Base-by-base conservation (phyloP, 345 rosid species). In the Aurinia saxatilis region DNA sequence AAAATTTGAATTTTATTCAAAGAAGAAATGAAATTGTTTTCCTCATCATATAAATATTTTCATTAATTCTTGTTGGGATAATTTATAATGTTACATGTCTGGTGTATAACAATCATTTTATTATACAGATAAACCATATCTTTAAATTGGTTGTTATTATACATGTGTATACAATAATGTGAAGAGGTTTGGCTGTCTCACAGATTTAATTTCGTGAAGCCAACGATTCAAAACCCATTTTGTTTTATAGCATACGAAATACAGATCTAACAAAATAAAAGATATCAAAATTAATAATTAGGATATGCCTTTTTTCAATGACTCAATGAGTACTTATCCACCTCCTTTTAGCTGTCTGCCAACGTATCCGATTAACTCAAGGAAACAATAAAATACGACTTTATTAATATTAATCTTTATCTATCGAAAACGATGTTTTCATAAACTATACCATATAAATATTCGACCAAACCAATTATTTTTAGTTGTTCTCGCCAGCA, bases 261-360 rank as follows among this genome's bases (percentile, higher is more conserved):
- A 18, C 50, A 57, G 62, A 35, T 64, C 36, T 21, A 21, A 21
- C 25, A 21, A 21, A 21, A 21, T 27, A 27, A 27, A 27, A 2
- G 30, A 27, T 2, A 27, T 5, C 6, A 27, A 27, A 2, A 1
- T 21, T 21, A 37, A 37, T 37, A 10, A 37, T 37, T 12, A 37
- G 36, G 11, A 30, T 7, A 33, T 33, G 36, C 36, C 47, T 12
- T 50, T 58, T 33, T 50, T 42, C 40, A 60, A 35, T 57, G 34
- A 50, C 54, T 57, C 71, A 44, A 14, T 71, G 54, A 71, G 60
- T 64, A 64, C 60, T 50, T 50, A 57, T 71, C 71, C 70, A 71
- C 61, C 61, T 41, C 61, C 62, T 71, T 71, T 64, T 57, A 65
- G 75, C 75, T 71, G 75, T 57, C 71, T 58, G 75, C 71, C 71